phyloP scores from a whole-genome alignment of 2,329 filamentous ascomycete genomes.

The Nannizziopsis barbatae region DNA sequence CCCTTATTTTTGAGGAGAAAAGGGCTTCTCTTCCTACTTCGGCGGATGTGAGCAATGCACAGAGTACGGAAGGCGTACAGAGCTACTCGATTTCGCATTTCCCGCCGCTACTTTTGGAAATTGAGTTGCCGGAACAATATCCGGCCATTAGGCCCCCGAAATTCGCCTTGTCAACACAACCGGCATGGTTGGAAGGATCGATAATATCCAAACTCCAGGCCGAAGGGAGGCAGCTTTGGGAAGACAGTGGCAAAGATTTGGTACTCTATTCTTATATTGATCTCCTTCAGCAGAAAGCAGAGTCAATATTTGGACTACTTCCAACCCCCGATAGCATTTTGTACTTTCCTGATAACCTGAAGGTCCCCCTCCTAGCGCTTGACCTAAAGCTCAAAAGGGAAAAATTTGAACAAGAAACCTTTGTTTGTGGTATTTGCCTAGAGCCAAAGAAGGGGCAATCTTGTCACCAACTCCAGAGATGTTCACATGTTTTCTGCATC shows the following conservation, averaged over 20 bases:
- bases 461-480: conserved; percentile 73
- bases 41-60: neutral
- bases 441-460: conserved; percentile 79
- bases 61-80: neutral
- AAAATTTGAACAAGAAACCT: conserved; percentile 72
- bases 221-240: conserved; percentile 45
- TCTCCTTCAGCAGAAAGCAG: conserved; percentile 47
- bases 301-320: conserved; percentile 43
- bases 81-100: conserved; percentile 43
- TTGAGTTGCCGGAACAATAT: conserved; percentile 46
- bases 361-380: conserved; percentile 64
- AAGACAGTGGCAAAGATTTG: conserved; percentile 47
- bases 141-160: conserved; percentile 43
- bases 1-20: conserved; percentile 32
- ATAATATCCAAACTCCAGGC: conserved; percentile 37
- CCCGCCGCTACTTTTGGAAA: conserved; percentile 44
- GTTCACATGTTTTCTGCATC: conserved; percentile 82
- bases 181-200: conserved; percentile 43
- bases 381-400: conserved; percentile 62
- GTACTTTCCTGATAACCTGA: conserved; percentile 41
- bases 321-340: conserved; percentile 33
- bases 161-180: conserved; percentile 39
- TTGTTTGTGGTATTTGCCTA: conserved; percentile 77
- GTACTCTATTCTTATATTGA: conserved; percentile 52
- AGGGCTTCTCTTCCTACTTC: conserved; percentile 34